Percentiles rank a stretch among this genome's conserved stretches.
These are phyloP conservation scores for Komagataella pseudopastoris DNA, from an alignment of 805 yeast genomes.

Conservation along the genomic window DNA sequence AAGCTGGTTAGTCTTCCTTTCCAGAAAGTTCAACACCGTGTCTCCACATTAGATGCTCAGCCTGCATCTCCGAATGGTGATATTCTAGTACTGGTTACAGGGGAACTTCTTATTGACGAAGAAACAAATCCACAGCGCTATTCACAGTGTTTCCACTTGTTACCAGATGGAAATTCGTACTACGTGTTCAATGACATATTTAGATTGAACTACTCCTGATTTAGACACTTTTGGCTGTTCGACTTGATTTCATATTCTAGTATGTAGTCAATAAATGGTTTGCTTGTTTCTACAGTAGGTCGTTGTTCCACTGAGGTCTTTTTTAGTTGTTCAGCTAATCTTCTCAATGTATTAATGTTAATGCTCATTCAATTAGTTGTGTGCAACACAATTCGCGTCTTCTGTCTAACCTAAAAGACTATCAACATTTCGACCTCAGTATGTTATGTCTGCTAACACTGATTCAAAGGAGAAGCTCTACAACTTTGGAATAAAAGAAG, in stretches of 20 bases:
- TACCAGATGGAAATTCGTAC: constrained; percentile 85
- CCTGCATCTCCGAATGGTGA: constrained; percentile 91
- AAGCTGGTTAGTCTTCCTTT: constrained; percentile 83
- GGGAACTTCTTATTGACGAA: constrained; percentile 85
- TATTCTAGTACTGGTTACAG: constrained; percentile 94
- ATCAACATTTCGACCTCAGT: background rate
- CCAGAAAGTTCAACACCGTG: constrained; percentile 84
- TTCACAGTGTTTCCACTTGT: constrained; percentile 94
- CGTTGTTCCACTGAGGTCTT: too few relatives aligned
- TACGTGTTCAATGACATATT: constrained; percentile 94
- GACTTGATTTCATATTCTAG: background rate
- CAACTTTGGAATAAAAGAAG: background rate
- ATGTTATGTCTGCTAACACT: background rate
- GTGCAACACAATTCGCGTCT: background rate
- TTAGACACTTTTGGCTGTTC: background rate
- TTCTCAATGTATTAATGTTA: background rate
- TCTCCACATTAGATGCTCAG: constrained; percentile 93
- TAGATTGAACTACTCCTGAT: constrained; percentile 74
- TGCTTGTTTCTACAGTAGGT: constrained; percentile 1
- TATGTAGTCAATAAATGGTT: background rate
- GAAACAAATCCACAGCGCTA: constrained; percentile 93
- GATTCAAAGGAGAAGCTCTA: background rate
- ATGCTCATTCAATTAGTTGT: background rate
- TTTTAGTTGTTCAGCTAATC: too few relatives aligned
- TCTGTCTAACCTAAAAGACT: background rate